Evolutionary conservation across 805 yeast genomes (phyloP).

Genomic region (Candida hungchunana): DNA sequence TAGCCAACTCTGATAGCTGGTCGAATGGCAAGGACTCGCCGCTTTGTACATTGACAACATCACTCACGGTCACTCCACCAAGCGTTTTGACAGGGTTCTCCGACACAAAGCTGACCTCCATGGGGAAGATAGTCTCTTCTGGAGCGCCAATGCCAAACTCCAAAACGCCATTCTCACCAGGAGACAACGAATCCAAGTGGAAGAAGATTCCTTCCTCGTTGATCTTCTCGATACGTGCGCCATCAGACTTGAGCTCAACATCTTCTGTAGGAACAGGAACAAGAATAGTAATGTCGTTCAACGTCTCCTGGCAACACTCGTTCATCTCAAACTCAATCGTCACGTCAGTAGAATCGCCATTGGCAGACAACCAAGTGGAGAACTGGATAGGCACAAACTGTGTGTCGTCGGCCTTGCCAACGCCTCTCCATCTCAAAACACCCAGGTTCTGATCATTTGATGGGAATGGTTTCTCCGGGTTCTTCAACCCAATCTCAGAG

Average conservation of each 20-base stretch:
- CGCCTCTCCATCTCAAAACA: slow-evolving; percentile 87
- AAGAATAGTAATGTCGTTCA: slow-evolving; percentile 50
- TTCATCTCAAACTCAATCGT: slow-evolving; percentile 86
- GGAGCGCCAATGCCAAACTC: slow-evolving; percentile 73
- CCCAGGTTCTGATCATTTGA: slow-evolving; percentile 86
- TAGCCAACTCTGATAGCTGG: slow-evolving; percentile 49
- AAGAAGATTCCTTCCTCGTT: slow-evolving; percentile 70
- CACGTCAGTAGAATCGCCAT: slow-evolving; percentile 59
- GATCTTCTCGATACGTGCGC: slow-evolving; percentile 52
- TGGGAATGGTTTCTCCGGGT: slow-evolving; percentile 78
- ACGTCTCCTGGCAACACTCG: slow-evolving; percentile 38
- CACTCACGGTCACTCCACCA: slow-evolving; percentile 62
- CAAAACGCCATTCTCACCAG: slow-evolving; percentile 64
- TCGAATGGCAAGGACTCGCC: slow-evolving; percentile 67
- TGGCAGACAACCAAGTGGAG: slow-evolving; percentile 79
- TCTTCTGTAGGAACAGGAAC: slow-evolving; percentile 66
- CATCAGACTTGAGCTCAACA: slow-evolving; percentile 47
- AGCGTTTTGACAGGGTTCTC: slow-evolving; percentile 48
- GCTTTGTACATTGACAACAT: slow-evolving; percentile 47
- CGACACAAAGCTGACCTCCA: slow-evolving; percentile 60
- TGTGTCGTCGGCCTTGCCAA: slow-evolving; percentile 56
- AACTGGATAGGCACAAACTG: slow-evolving; percentile 59
- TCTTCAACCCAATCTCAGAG: slow-evolving; percentile 68
- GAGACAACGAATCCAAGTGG: slow-evolving; percentile 49
- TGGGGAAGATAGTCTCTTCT: slow-evolving; percentile 88